Evolutionary conservation across 805 yeast species (phyloP).

Genomic region (Kluyveromyces dobzhanskii): DNA sequence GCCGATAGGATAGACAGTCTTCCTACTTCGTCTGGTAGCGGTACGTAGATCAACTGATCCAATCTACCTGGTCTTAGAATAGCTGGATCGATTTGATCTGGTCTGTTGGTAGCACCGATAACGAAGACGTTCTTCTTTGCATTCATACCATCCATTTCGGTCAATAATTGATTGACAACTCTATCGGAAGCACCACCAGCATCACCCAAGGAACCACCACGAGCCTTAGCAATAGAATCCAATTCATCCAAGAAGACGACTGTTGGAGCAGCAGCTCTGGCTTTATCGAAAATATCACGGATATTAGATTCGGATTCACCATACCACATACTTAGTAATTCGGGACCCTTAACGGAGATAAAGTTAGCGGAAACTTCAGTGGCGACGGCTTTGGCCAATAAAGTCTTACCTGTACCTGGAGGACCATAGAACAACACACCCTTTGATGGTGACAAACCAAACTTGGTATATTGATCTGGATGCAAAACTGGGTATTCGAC

Average conservation of each 20-base stretch:
- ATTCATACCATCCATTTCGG: conserved; percentile 99
- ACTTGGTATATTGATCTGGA: conserved; percentile 97
- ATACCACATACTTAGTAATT: conserved; percentile 95
- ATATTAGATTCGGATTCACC: conserved; percentile 98
- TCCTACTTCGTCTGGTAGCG: conserved; percentile 93
- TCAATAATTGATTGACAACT: conserved; percentile 89
- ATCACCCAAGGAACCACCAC: conserved; percentile 88
- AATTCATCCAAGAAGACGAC: conserved; percentile 97
- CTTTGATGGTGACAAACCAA: conserved; percentile 95
- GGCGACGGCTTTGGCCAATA: conserved; percentile 97
- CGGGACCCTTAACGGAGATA: conserved; percentile 96
- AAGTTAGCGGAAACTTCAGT: conserved; percentile 98
- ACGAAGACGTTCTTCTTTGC: conserved; percentile 98
- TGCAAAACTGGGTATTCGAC: conserved; percentile 98
- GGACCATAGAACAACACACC: conserved; percentile 99
- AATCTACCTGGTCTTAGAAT: conserved; percentile 97
- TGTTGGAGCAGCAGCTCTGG: conserved; percentile 99
- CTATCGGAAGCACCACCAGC: conserved; percentile 97
- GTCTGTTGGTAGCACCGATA: conserved; percentile 98
- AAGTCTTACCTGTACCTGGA: conserved; percentile 99
- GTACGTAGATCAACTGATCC: conserved; percentile 97
- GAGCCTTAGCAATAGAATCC: conserved; percentile 94
- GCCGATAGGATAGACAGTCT: conserved; percentile 90
- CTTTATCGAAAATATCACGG: conserved; percentile 96
- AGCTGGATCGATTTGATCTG: conserved; percentile 99